Percentiles rank a stretch among this genome's conserved stretches.
These are phyloP conservation scores for Xylaria grammica DNA, from an alignment of 495 filamentous ascomycete species.

Conservation along the genomic window DNA sequence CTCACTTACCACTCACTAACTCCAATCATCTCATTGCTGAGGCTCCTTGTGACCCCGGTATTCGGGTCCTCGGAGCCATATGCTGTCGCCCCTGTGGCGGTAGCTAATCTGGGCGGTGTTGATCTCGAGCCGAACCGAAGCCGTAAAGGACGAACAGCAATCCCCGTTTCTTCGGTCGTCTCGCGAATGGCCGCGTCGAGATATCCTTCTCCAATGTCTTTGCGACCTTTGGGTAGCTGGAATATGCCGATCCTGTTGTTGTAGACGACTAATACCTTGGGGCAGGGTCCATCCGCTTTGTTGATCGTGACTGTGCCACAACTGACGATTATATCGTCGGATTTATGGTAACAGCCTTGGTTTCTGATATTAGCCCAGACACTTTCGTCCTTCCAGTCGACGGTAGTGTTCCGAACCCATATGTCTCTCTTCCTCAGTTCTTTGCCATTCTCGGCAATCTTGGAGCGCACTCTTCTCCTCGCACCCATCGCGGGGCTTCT, in stretches of 20 bases:
- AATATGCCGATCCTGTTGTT: constrained; percentile 50
- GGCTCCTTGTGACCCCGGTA: constrained; percentile 34
- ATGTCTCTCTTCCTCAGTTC: constrained; percentile 29
- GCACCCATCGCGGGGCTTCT: constrained; percentile 9
- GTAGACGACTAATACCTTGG: constrained; percentile 46
- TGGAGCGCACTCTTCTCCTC: constrained; percentile 23
- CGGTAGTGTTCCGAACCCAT: constrained; percentile 31
- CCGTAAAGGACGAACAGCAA: constrained; percentile 40
- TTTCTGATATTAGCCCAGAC: constrained; percentile 38
- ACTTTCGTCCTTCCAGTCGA: constrained; percentile 35
- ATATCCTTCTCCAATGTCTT: constrained; percentile 50
- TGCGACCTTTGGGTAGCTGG: constrained; percentile 54
- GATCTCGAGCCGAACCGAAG: constrained; percentile 44
- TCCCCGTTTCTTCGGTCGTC: constrained; percentile 52
- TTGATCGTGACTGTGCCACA: constrained; percentile 54
- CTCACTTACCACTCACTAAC: constrained; percentile 37
- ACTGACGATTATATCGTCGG: constrained; percentile 47
- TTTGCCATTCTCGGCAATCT: constrained; percentile 27
- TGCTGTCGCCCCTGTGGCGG: constrained; percentile 14
- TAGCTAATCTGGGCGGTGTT: constrained; percentile 32
- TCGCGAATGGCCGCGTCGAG: constrained; percentile 49
- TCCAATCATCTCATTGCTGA: constrained; percentile 38
- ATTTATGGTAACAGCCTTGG: constrained; percentile 38
- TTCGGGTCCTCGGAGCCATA: constrained; percentile 32
- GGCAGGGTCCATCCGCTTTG: constrained; percentile 29